phyloP scores from a whole-genome alignment of 345 rosid genomes.

The Eutrema heterophyllum region DNA sequence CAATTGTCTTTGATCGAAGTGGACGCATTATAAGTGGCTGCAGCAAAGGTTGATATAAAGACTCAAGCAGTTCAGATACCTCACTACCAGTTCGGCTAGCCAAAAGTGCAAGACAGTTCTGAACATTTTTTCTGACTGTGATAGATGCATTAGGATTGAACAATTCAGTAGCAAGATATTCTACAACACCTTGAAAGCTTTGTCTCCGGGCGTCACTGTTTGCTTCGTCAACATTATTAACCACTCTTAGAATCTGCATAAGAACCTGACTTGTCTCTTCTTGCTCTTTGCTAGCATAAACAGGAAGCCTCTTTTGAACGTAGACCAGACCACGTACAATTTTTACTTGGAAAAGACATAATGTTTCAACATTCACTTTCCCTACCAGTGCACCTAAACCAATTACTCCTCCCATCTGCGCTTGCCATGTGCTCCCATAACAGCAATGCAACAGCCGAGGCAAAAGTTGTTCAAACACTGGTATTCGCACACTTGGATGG shows the following conservation, averaged over 20 bases:
- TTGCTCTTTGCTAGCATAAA: constrained; percentile 89
- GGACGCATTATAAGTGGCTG: constrained; percentile 88
- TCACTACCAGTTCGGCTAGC: constrained; percentile 98
- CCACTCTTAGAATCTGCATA: constrained; percentile 93
- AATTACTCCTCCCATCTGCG: constrained; percentile 98
- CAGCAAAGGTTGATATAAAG: constrained; percentile 79
- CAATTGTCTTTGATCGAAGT: constrained; percentile 84
- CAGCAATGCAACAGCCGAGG: constrained; percentile 97
- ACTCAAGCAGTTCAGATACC: constrained; percentile 93
- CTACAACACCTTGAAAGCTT: constrained; percentile 89
- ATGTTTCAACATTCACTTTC: constrained; percentile 86
- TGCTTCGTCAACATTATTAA: constrained; percentile 90
- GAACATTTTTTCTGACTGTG: constrained; percentile 88
- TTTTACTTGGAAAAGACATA: constrained; percentile 80
- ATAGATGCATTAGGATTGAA: constrained; percentile 83
- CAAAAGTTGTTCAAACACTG: constrained; percentile 94
- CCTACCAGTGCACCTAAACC: constrained; percentile 95
- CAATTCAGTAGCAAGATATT: constrained; percentile 88
- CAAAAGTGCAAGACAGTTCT: constrained; percentile 89
- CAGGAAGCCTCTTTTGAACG: constrained; percentile 90
- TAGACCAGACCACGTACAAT: constrained; percentile 81
- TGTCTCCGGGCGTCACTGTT: constrained; percentile 82
- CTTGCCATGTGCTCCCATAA: constrained; percentile 94
- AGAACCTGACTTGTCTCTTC: constrained; percentile 98
- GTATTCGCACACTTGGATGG: constrained; percentile 77